Evolutionary conservation across 257 asterid species (phyloP).

Genomic region (Striga asiatica): DNA sequence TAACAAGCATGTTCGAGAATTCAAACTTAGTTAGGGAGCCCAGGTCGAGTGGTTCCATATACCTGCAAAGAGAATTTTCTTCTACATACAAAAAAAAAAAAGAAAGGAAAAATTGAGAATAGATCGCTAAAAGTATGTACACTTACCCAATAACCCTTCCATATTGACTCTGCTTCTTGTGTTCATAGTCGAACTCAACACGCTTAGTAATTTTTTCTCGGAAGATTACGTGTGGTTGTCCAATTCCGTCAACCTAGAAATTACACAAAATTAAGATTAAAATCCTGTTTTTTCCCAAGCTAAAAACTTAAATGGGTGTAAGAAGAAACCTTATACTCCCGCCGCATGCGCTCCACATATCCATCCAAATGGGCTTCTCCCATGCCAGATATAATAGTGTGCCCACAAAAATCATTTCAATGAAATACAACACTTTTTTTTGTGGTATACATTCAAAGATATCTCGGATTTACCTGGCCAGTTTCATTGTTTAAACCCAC

Average conservation of each 20-base stretch:
- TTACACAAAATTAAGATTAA: constrained; percentile 10
- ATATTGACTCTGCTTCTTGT: constrained; percentile 96
- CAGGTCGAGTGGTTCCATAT: constrained; percentile 77
- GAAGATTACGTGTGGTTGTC: constrained; percentile 98
- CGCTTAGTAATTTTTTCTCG: constrained; percentile 92
- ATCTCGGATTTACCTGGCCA: constrained; percentile 51
- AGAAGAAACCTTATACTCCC: constrained; percentile 81
- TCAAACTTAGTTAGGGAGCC: constrained; percentile 73
- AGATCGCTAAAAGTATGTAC: neutral
- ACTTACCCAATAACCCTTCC: constrained; percentile 93
- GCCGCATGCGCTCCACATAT: constrained; percentile 92
- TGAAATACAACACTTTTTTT: constrained; percentile 6
- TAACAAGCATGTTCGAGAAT: constrained; percentile 76
- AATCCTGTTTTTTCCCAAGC: constrained; percentile 5
- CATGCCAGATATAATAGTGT: constrained; percentile 99
- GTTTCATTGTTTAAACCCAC: constrained; percentile 94
- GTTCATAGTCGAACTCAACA: constrained; percentile 87
- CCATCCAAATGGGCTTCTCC: constrained; percentile 96
- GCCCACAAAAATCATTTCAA: constrained; percentile 29
- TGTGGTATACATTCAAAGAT: constrained; percentile 2
- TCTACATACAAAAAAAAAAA: too few relatives aligned
- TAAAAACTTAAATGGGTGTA: neutral
- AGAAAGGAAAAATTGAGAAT: neutral
- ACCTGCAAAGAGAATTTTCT: constrained; percentile 30
- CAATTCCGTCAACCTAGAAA: constrained; percentile 86